A percentile compares a stretch with the other conserved stretches of the same genome.
phyloP scores from a whole-genome alignment of 78 protist genomes.

The Paratrimastix pyriformis region DNA sequence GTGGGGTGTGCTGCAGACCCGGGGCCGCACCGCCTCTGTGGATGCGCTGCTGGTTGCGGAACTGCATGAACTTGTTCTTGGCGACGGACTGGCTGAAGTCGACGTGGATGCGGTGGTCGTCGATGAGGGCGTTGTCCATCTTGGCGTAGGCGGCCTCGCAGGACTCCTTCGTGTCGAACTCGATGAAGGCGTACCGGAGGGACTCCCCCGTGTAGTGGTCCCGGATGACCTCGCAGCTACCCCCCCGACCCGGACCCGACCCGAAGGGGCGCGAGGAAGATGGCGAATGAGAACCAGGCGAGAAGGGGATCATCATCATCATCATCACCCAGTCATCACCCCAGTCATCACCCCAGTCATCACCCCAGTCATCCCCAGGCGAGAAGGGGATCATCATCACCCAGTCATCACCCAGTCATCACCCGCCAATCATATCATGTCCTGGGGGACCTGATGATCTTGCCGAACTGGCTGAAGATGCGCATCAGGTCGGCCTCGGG shows the following conservation, averaged over 20 bases:
- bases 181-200: conserved; percentile 87
- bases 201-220: conserved; percentile 69
- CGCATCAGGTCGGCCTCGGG: conserved; percentile 76
- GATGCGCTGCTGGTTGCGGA: too few relatives aligned
- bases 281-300: too few relatives aligned
- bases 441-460: conserved; percentile 13
- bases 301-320: too few relatives aligned
- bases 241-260: neutral
- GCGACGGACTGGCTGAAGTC: conserved; percentile 19
- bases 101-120: conserved; percentile 91
- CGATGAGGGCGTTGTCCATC: conserved; percentile 91
- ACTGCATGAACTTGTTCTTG: neutral
- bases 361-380: too few relatives aligned
- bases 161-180: conserved; percentile 53
- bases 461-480: conserved; percentile 83
- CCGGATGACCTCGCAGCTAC: conserved; percentile 64
- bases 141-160: conserved; percentile 77
- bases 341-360: too few relatives aligned
- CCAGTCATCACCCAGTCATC: too few relatives aligned
- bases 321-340: too few relatives aligned
- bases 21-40: too few relatives aligned
- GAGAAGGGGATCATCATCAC: too few relatives aligned
- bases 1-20: too few relatives aligned
- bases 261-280: too few relatives aligned
- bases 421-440: too few relatives aligned